Conservation (phyloP, 2,329 filamentous ascomycete species). For the Penicillium frequentans region DNA sequence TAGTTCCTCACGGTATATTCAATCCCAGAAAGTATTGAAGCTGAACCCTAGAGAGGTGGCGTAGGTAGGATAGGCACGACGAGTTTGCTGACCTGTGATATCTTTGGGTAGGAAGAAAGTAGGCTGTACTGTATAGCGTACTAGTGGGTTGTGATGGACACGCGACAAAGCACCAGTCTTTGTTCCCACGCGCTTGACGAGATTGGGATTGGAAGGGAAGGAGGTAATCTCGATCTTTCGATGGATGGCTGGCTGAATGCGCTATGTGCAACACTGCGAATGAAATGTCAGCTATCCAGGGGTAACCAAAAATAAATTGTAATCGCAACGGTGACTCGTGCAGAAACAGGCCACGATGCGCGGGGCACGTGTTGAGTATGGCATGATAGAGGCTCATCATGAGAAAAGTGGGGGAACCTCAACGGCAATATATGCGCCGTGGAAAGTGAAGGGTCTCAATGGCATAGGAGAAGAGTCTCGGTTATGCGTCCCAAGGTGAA, state of each 20-base stretch:
- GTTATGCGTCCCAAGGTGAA: background rate
- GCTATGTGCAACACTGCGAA: conserved; percentile 16
- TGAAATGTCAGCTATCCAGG: background rate
- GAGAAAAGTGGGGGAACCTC: conserved; percentile 4
- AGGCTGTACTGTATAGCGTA: conserved; percentile 6
- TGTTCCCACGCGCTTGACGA: conserved; percentile 10
- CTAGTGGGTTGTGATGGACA: background rate
- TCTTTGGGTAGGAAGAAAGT: background rate
- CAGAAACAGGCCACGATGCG: conserved; percentile 4
- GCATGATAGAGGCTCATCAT: conserved; percentile 16
- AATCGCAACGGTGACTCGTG: background rate
- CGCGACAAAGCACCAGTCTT: conserved; percentile 21
- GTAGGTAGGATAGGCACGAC: background rate
- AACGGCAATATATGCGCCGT: background rate
- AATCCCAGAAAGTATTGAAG: background rate
- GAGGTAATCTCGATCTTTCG: conserved; percentile 7
- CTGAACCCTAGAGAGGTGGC: background rate
- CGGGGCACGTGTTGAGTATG: conserved; percentile 15
- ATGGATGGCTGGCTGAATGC: conserved; percentile 6
- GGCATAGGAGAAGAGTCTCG: background rate
- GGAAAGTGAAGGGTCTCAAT: background rate
- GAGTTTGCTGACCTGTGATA: conserved; percentile 10
- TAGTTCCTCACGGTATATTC: background rate
- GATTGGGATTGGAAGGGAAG: background rate
- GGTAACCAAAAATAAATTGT: background rate